phyloP scores from a whole-genome alignment of 208 protist species.

The Trypanosoma vivax region DNA sequence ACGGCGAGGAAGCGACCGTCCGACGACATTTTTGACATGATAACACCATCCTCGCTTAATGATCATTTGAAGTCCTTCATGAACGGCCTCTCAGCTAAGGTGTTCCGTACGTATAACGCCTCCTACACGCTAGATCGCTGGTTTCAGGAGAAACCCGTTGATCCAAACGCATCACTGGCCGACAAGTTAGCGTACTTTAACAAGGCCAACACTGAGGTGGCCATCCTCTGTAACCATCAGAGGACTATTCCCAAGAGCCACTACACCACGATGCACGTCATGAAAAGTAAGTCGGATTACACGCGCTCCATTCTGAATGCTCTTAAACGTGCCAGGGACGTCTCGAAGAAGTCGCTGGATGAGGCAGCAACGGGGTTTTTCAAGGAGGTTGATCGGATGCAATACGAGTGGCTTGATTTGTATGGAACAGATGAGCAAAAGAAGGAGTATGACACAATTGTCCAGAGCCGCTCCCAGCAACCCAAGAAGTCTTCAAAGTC shows the following conservation, averaged over 20 bases:
- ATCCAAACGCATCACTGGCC: constrained; percentile 46
- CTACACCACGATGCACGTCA: constrained; percentile 61
- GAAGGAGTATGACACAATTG: constrained; percentile 75
- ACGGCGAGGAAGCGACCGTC: constrained; percentile 68
- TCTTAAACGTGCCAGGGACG: constrained; percentile 62
- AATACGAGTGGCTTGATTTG: constrained; percentile 80
- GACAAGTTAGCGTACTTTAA: constrained; percentile 97
- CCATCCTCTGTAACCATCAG: constrained; percentile 99
- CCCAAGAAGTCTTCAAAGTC: constrained; percentile 17
- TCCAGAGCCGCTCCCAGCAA: constrained; percentile 51
- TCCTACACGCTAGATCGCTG: constrained; percentile 96
- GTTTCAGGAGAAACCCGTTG: constrained; percentile 88
- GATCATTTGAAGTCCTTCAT: constrained; percentile 96
- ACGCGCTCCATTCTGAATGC: constrained; percentile 68
- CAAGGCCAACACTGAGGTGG: constrained; percentile 96
- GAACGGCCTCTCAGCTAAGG: constrained; percentile 96
- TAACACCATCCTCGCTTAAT: constrained; percentile 92
- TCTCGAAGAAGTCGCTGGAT: constrained; percentile 64
- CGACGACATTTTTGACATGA: constrained; percentile 92
- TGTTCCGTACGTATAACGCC: constrained; percentile 99
- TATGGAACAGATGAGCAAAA: constrained; percentile 88
- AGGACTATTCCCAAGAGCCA: constrained; percentile 92
- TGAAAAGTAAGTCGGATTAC: constrained; percentile 75
- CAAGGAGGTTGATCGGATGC: constrained; percentile 78
- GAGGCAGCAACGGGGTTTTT: constrained; percentile 79